Percentiles rank a stretch among this genome's conserved stretches.
Evolutionary conservation across 1,284 basidiomycete genomes (phyloP).

Genomic region (Blastosporella zonata): DNA sequence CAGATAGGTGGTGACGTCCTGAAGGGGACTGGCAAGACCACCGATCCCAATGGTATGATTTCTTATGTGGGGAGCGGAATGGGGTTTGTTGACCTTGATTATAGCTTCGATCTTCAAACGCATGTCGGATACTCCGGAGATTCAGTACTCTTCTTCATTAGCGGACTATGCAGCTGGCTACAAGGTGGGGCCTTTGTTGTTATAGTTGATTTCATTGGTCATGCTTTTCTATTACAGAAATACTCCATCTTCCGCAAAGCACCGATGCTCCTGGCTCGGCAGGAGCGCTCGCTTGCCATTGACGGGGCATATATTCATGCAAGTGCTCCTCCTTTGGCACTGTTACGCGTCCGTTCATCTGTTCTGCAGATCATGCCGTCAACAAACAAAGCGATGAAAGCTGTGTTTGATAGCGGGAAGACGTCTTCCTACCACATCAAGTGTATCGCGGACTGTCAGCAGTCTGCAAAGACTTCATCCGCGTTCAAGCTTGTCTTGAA

Average conservation of each 20-base stretch:
- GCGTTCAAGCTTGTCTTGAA: conserved; percentile 74
- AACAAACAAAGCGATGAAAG: conserved; percentile 69
- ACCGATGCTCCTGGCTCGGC: conserved; percentile 87
- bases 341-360: background rate
- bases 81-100: background rate
- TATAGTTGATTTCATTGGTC: background rate
- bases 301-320: conserved; percentile 96
- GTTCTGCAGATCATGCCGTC: conserved; percentile 84
- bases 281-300: conserved; percentile 89
- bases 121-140: conserved; percentile 72
- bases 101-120: conserved; percentile 90
- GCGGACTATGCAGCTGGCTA: conserved; percentile 72
- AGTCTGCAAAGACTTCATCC: conserved; percentile 76
- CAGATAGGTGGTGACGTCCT: conserved; percentile 64
- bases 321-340: conserved; percentile 23
- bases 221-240: conserved; percentile 49
- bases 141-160: conserved; percentile 50
- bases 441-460: conserved; percentile 80
- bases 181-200: conserved; percentile 51
- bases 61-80: background rate
- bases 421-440: conserved; percentile 93
- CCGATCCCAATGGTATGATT: conserved; percentile 85
- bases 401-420: conserved; percentile 84
- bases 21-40: conserved; percentile 60
- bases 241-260: conserved; percentile 94